A percentile compares a stretch with the other conserved stretches of the same genome.
phyloP scores from a whole-genome alignment of 1,284 basidiomycete genomes.

The Ustilago lituana region DNA sequence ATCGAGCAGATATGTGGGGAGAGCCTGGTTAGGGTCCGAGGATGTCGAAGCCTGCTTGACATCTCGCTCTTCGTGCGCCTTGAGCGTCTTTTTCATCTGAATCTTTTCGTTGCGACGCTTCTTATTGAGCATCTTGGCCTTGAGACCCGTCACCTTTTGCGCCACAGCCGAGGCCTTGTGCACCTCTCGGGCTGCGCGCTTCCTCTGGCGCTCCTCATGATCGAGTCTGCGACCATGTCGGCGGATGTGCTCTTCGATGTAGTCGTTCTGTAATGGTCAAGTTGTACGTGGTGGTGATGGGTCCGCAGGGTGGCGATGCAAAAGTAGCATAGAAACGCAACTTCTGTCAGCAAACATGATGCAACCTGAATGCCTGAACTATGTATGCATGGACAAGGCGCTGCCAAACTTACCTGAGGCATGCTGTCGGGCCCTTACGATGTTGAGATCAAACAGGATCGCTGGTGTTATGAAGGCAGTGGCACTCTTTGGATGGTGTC shows the following conservation, averaged over 20 bases:
- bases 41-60: constrained; percentile 72
- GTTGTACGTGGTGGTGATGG: neutral
- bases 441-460: no score
- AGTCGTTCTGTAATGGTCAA: constrained; percentile 66
- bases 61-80: constrained; percentile 97
- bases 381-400: neutral
- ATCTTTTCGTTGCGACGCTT: constrained; percentile 97
- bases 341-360: neutral
- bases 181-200: constrained; percentile 87
- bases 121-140: constrained; percentile 96
- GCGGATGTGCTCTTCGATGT: constrained; percentile 69
- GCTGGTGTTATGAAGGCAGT: no score
- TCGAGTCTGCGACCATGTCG: constrained; percentile 65
- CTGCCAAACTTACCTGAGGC: constrained; percentile 39
- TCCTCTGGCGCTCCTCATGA: constrained; percentile 73
- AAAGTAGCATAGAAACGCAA: neutral
- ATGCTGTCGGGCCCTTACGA: constrained; percentile 22
- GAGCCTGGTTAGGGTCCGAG: constrained; percentile 61
- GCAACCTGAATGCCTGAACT: no score
- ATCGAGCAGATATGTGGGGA: constrained; percentile 86
- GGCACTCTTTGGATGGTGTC: no score
- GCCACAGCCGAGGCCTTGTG: constrained; percentile 87
- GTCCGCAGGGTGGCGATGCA: constrained; percentile 2
- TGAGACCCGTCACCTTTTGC: constrained; percentile 94
- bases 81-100: constrained; percentile 98